Conservation (phyloP, 2,329 filamentous ascomycete genomes). For the Mollisiaceae sp. region DNA sequence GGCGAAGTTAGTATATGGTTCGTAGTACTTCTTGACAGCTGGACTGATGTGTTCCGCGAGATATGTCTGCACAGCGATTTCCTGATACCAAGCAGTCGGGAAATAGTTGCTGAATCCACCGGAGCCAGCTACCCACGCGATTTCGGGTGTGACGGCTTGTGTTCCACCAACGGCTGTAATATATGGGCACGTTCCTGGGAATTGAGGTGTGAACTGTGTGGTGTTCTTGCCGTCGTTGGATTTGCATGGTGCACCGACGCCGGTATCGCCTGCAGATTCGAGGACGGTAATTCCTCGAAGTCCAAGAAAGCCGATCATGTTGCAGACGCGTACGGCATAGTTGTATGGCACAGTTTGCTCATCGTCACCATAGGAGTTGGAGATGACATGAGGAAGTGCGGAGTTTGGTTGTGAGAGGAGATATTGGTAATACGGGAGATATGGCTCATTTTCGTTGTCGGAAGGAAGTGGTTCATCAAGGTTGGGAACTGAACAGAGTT, state of each 20-base stretch:
- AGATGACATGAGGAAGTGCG: slow-evolving; percentile 59
- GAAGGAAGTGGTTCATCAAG: slow-evolving; percentile 32
- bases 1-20: slow-evolving; percentile 46
- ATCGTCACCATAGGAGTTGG: slow-evolving; percentile 63
- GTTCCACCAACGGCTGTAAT: slow-evolving; percentile 38
- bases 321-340: slow-evolving; percentile 60
- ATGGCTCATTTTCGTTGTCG: slow-evolving; percentile 59
- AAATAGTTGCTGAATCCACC: slow-evolving; percentile 62
- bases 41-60: slow-evolving; percentile 39
- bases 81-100: slow-evolving; percentile 52
- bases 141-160: slow-evolving; percentile 39
- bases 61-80: slow-evolving; percentile 48
- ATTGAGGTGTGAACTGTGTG: slow-evolving; percentile 57
- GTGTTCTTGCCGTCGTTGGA: slow-evolving; percentile 61
- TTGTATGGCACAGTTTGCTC: slow-evolving; percentile 58
- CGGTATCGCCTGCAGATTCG: slow-evolving; percentile 57
- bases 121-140: slow-evolving; percentile 51
- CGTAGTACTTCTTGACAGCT: slow-evolving; percentile 51
- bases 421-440: slow-evolving; percentile 59
- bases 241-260: slow-evolving; percentile 53
- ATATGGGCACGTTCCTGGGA: slow-evolving; percentile 55
- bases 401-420: slow-evolving; percentile 51
- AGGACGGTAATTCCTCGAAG: slow-evolving; percentile 59
- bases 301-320: slow-evolving; percentile 57
- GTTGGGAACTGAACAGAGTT: slow-evolving; percentile 46